Evolutionary conservation across 1,284 basidiomycete genomes (phyloP).

Genomic region (Cronartium quercuum): DNA sequence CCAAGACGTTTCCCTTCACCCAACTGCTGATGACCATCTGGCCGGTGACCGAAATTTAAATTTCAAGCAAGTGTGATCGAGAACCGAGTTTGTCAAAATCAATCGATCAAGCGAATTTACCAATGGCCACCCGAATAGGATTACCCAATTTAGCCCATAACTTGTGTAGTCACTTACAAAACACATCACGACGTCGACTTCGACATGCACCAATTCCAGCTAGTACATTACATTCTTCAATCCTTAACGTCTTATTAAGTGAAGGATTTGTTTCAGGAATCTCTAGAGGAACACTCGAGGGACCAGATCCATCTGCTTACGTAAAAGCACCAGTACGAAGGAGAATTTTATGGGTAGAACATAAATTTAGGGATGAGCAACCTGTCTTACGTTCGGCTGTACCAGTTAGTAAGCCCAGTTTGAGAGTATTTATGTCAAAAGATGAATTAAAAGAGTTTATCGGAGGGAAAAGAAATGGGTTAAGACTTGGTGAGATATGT

Average conservation of each 20-base stretch:
- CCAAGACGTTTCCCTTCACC: too few relatives aligned
- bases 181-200: slow-evolving; percentile 76
- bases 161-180: slow-evolving; percentile 76
- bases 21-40: too few relatives aligned
- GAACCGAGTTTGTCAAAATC: too few relatives aligned
- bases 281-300: slow-evolving; percentile 67
- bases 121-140: slow-evolving; percentile 12
- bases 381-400: slow-evolving; percentile 1
- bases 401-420: slow-evolving; percentile 26
- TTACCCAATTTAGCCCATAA: slow-evolving; percentile 50
- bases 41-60: too few relatives aligned
- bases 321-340: not conserved
- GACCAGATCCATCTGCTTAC: slow-evolving; percentile 50
- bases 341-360: slow-evolving; percentile 25
- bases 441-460: slow-evolving; percentile 7
- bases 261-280: slow-evolving; percentile 74
- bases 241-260: slow-evolving; percentile 75
- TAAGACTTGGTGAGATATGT: slow-evolving; percentile 30
- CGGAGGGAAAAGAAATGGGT: not conserved
- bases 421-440: slow-evolving; percentile 7
- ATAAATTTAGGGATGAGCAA: slow-evolving; percentile 33
- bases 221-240: slow-evolving; percentile 71
- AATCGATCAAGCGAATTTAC: too few relatives aligned
- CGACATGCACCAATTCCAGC: slow-evolving; percentile 66
- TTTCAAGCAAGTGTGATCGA: too few relatives aligned